Percentiles rank a stretch among this genome's conserved stretches.
Conservation (phyloP, 2,329 filamentous ascomycete genomes). For the Colletotrichum sp. region DNA sequence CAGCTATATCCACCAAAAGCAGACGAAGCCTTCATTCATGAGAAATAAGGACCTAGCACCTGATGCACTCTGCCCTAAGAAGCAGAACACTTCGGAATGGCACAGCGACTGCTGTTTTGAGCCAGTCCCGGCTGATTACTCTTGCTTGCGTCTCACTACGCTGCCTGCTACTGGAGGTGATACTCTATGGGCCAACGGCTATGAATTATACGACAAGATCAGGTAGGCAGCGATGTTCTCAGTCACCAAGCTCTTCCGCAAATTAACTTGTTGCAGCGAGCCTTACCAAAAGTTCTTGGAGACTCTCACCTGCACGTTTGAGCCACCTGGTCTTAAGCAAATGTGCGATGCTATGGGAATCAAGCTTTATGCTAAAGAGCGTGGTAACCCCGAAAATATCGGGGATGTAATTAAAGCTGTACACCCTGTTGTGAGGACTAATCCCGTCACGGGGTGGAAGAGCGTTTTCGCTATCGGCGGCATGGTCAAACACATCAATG, state of each 20-base stretch:
- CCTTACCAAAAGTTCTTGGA: conserved; percentile 53
- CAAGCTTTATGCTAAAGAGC: conserved; percentile 33
- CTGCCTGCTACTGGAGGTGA: conserved; percentile 63
- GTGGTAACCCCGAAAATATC: conserved; percentile 62
- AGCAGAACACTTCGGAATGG: conserved; percentile 36
- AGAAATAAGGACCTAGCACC: conserved; percentile 34
- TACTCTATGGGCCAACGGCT: conserved; percentile 67
- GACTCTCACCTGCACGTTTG: conserved; percentile 44
- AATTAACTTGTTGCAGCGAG: conserved; percentile 30
- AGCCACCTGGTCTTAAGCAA: conserved; percentile 35
- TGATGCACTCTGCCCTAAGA: conserved; percentile 33
- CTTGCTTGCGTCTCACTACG: conserved; percentile 59
- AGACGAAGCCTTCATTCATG: conserved; percentile 44
- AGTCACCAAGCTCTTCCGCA: not conserved
- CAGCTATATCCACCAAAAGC: conserved; percentile 60
- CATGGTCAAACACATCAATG: conserved; percentile 59
- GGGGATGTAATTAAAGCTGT: conserved; percentile 54
- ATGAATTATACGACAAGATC: conserved; percentile 64
- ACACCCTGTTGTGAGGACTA: conserved; percentile 62
- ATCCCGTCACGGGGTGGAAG: conserved; percentile 65
- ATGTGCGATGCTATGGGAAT: conserved; percentile 40
- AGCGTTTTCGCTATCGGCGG: conserved; percentile 54
- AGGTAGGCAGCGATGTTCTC: not conserved
- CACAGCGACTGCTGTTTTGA: conserved; percentile 66
- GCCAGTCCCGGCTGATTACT: conserved; percentile 63